A percentile compares a stretch with the other conserved stretches of the same genome.
Evolutionary conservation across 2,329 filamentous ascomycete species (phyloP).

Genomic region (Talaromyces sp.): DNA sequence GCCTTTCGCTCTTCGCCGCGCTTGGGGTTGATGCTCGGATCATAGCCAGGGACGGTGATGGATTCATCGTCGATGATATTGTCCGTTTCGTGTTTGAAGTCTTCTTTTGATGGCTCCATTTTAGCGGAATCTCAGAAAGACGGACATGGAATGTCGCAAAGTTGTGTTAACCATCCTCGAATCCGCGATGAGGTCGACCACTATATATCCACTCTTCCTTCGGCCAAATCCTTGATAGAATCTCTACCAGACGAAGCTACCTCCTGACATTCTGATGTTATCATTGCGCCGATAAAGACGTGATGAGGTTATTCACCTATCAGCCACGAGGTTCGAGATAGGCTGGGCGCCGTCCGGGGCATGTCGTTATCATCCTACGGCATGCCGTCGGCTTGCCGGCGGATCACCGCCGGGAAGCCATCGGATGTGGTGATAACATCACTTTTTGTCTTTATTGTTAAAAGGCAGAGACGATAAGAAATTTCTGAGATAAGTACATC

Average conservation of each 20-base stretch:
- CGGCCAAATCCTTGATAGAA: no score
- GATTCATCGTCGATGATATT: background rate
- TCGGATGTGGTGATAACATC: background rate
- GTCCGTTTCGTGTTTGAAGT: background rate
- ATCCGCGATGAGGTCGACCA: background rate
- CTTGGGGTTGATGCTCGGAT: background rate
- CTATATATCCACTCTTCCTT: background rate
- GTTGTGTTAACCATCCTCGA: background rate
- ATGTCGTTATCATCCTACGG: slow-evolving; percentile 17
- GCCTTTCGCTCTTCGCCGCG: slow-evolving; percentile 8
- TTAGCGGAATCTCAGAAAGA: background rate
- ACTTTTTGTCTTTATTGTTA: background rate
- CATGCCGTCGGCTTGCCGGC: slow-evolving; percentile 21
- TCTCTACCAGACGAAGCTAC: background rate
- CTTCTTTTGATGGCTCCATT: background rate
- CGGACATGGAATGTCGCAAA: background rate
- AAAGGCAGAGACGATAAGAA: no score
- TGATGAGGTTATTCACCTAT: slow-evolving; percentile 16
- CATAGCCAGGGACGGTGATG: slow-evolving; percentile 9
- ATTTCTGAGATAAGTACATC: no score
- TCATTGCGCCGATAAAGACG: slow-evolving; percentile 19
- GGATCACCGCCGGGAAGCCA: slow-evolving; percentile 4
- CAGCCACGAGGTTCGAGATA: background rate
- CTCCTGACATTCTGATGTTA: slow-evolving; percentile 16
- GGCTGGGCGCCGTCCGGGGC: background rate